A percentile compares a stretch with the other conserved stretches of the same genome.
phyloP scores from a whole-genome alignment of 208 protist species.

The Leishmania gerbilli region DNA sequence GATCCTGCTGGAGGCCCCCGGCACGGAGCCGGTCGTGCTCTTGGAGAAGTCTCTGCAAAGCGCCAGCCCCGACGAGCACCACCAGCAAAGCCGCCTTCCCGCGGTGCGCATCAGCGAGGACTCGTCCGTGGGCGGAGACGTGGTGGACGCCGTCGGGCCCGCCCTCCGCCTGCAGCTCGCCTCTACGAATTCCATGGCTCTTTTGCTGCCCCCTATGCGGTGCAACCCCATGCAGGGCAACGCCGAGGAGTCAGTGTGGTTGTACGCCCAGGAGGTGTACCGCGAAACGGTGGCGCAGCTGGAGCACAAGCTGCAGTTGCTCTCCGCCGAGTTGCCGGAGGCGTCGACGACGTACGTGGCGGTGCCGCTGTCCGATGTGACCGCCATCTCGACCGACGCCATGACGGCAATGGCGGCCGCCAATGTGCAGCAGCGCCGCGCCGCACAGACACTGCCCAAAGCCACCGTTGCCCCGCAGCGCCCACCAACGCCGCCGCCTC shows the following conservation, averaged over 20 bases:
- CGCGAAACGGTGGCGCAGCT: constrained; percentile 58
- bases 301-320: constrained; percentile 41
- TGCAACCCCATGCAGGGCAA: constrained; percentile 58
- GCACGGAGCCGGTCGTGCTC: constrained; percentile 49
- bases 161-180: constrained; percentile 63
- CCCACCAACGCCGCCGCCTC: constrained; percentile 81
- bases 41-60: constrained; percentile 59
- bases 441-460: constrained; percentile 44
- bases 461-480: constrained; percentile 70
- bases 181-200: constrained; percentile 32
- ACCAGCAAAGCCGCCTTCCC: constrained; percentile 63
- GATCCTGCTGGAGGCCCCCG: constrained; percentile 45
- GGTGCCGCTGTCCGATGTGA: constrained; percentile 49
- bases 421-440: constrained; percentile 33
- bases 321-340: constrained; percentile 13
- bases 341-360: constrained; percentile 51
- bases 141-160: constrained; percentile 41
- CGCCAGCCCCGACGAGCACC: constrained; percentile 33
- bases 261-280: constrained; percentile 79
- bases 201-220: constrained; percentile 49
- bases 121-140: constrained; percentile 50
- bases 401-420: constrained; percentile 68
- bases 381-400: constrained; percentile 49
- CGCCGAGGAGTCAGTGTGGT: constrained; percentile 62
- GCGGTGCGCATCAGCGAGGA: constrained; percentile 45